Evolutionary conservation across 2,329 filamentous ascomycete genomes (phyloP).

Genomic region (Aspergillus sp.): DNA sequence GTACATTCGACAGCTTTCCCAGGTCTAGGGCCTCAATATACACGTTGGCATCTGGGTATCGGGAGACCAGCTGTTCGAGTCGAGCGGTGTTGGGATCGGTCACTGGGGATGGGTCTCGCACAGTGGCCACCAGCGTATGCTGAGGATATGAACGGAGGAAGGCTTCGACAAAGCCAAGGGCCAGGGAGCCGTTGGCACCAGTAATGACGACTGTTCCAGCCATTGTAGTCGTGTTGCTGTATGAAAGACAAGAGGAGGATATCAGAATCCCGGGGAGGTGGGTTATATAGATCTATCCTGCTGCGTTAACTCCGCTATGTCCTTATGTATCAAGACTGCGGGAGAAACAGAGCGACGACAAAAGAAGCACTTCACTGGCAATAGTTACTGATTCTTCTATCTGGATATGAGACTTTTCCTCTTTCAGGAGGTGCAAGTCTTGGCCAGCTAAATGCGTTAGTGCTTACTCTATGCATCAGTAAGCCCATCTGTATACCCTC

Average conservation of each 20-base stretch:
- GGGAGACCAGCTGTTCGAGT: slow-evolving; percentile 19
- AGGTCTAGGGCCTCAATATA: slow-evolving; percentile 40
- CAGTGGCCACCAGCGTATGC: slow-evolving; percentile 26
- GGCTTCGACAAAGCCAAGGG: slow-evolving; percentile 25
- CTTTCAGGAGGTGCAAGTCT: neutral
- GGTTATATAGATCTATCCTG: neutral
- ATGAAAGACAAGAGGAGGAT: neutral
- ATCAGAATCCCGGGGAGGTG: neutral
- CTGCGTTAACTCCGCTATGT: neutral
- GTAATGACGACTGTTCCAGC: slow-evolving; percentile 27
- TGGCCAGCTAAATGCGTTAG: neutral
- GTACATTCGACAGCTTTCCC: slow-evolving; percentile 31
- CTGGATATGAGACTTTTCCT: neutral
- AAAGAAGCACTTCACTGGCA: neutral
- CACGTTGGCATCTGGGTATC: slow-evolving; percentile 22
- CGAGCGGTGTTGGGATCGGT: slow-evolving; percentile 25
- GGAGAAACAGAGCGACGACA: neutral
- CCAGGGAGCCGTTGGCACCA: slow-evolving; percentile 34
- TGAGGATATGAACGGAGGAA: slow-evolving; percentile 23
- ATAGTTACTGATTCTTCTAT: neutral
- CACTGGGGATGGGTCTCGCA: slow-evolving; percentile 27
- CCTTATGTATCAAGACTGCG: neutral
- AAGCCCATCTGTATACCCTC: neutral
- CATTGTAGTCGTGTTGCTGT: slow-evolving; percentile 12
- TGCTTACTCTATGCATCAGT: neutral